A percentile compares a stretch with the other conserved stretches of the same genome.
Conservation (phyloP, 2,329 filamentous ascomycete species). For the Rutstroemia sp. region DNA sequence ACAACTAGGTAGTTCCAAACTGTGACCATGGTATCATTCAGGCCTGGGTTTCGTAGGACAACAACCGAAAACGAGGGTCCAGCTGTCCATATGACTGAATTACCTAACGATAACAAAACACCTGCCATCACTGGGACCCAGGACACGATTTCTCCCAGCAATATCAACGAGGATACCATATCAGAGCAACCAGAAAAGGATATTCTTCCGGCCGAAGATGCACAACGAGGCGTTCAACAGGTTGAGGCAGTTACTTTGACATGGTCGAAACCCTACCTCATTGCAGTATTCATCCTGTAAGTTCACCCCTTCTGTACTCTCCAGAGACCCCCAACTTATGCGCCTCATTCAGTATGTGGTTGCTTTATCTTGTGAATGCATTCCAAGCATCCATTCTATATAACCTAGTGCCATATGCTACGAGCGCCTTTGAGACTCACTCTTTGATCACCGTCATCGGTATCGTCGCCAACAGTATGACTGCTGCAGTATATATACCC, state of each 20-base stretch:
- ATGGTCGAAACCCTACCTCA: conserved; percentile 42
- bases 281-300: conserved; percentile 40
- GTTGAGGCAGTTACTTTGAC: conserved; percentile 45
- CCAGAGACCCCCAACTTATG: conserved; percentile 1
- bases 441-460: conserved; percentile 36
- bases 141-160: not conserved
- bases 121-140: no score
- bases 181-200: conserved; percentile 9
- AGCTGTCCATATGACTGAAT: no score
- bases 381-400: conserved; percentile 32
- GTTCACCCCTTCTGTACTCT: conserved; percentile 15
- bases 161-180: not conserved
- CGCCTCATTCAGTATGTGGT: conserved; percentile 35
- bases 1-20: no score
- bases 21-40: no score
- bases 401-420: conserved; percentile 22
- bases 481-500: conserved; percentile 55
- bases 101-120: no score
- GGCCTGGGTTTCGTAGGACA: no score
- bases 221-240: conserved; percentile 38
- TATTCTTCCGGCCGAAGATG: conserved; percentile 14
- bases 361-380: conserved; percentile 36
- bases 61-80: no score
- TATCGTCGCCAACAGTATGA: conserved; percentile 47
- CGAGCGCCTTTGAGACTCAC: conserved; percentile 19